A percentile compares a stretch with the other conserved stretches of the same genome.
Evolutionary conservation across 345 rosid genomes (phyloP).

Genomic region (Eucalyptus urophylla): DNA sequence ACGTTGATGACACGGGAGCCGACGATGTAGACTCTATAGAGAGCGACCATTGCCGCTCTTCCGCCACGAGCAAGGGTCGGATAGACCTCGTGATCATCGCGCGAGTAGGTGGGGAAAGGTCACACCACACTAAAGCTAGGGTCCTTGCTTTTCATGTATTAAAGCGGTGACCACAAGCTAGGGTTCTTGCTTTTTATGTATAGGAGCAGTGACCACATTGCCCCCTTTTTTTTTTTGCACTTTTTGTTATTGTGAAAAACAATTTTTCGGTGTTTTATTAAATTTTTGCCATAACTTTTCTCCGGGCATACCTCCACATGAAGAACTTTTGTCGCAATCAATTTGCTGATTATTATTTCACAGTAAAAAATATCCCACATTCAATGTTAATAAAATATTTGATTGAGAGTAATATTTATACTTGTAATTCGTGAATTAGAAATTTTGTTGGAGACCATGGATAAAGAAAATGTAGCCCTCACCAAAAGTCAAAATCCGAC

Average conservation of each 20-base stretch:
- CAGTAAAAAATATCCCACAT: fast-evolving
- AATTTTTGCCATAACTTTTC: background rate
- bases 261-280: background rate
- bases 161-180: background rate
- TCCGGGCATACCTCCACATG: fast-evolving
- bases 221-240: no score
- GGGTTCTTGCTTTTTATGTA: background rate
- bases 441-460: background rate
- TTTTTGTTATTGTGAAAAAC: background rate
- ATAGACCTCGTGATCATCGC: background rate
- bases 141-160: background rate
- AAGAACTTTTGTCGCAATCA: background rate
- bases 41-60: background rate
- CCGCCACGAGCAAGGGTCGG: background rate
- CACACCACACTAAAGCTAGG: background rate
- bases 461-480: background rate
- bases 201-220: background rate
- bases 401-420: background rate
- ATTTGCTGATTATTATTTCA: background rate
- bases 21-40: background rate
- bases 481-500: background rate
- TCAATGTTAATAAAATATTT: background rate
- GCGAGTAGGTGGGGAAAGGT: background rate
- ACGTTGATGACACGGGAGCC: fast-evolving
- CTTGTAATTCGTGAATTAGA: background rate